Evolutionary conservation across 2,329 filamentous ascomycete genomes (phyloP).

Genomic region (Talaromyces sp.): DNA sequence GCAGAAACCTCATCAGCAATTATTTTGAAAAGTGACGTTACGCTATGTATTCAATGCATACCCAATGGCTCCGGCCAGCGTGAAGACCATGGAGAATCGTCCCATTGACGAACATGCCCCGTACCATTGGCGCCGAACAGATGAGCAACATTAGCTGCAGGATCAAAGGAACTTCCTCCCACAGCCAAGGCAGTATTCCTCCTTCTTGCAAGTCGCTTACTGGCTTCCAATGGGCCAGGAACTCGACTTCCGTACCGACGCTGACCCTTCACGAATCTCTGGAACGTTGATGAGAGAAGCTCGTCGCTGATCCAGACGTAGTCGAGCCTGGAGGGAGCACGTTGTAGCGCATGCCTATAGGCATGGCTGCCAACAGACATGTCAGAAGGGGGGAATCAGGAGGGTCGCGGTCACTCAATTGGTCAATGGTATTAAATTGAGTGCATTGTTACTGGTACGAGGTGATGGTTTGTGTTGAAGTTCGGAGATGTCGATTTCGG

Average conservation of each 20-base stretch:
- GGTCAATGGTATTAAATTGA: neutral
- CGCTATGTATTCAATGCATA: conserved; percentile 15
- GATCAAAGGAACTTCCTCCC: conserved; percentile 24
- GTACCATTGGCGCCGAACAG: conserved; percentile 42
- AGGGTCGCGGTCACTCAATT: conserved; percentile 2
- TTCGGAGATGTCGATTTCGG: conserved; percentile 1
- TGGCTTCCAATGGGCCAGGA: conserved; percentile 61
- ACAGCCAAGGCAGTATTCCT: conserved; percentile 51
- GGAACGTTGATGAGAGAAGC: conserved; percentile 46
- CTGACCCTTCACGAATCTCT: conserved; percentile 44
- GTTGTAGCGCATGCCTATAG: conserved; percentile 36
- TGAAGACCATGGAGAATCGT: conserved; percentile 24
- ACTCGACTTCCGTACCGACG: conserved; percentile 58
- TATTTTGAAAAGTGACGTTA: neutral
- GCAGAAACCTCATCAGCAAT: neutral
- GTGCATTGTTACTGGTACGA: neutral
- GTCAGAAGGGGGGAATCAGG: conserved; percentile 21
- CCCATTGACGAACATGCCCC: conserved; percentile 37
- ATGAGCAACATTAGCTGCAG: conserved; percentile 37
- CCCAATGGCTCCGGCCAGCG: conserved; percentile 23
- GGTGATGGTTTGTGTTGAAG: conserved; percentile 3
- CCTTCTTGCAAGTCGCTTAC: conserved; percentile 53
- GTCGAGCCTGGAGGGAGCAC: conserved; percentile 28
- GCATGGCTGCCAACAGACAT: conserved; percentile 45
- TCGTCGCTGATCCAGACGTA: conserved; percentile 48